These are phyloP conservation scores for Wickerhamomyces queroliae DNA, from an alignment of 805 yeast genomes.

Conservation along the genomic window DNA sequence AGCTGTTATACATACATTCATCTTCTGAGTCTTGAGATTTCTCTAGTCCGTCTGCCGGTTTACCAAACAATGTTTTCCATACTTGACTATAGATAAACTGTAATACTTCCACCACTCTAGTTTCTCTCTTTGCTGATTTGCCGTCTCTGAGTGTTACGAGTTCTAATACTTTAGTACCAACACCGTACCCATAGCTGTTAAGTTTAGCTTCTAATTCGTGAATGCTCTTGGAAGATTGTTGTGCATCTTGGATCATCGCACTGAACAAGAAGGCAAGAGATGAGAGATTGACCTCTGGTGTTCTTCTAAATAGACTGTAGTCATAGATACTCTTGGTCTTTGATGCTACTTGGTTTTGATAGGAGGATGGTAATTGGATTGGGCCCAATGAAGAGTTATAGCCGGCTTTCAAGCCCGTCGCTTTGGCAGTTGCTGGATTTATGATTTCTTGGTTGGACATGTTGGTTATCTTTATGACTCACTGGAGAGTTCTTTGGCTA, in stretches of 20 bases:
- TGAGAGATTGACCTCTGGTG: conserved; percentile 61
- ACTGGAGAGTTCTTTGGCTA: no score
- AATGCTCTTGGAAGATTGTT: conserved; percentile 56
- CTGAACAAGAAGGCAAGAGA: conserved; percentile 64
- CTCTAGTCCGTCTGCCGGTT: conserved; percentile 68
- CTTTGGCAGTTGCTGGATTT: conserved; percentile 18
- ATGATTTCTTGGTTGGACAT: conserved; percentile 15
- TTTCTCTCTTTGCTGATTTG: conserved; percentile 58
- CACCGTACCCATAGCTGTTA: conserved; percentile 69
- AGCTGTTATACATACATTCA: conserved; percentile 40
- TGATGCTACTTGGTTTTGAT: conserved; percentile 10
- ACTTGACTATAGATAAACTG: conserved; percentile 68
- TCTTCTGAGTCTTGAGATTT: conserved; percentile 62
- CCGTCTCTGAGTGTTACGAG: conserved; percentile 66
- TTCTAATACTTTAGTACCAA: conserved; percentile 70
- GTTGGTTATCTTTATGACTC: background rate
- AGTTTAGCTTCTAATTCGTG: conserved; percentile 59
- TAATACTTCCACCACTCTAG: conserved; percentile 56
- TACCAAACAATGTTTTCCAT: conserved; percentile 73
- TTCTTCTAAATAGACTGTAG: conserved; percentile 57
- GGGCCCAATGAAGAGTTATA: conserved; percentile 25
- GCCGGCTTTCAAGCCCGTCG: conserved; percentile 14
- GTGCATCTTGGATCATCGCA: conserved; percentile 64
- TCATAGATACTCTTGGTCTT: conserved; percentile 46
- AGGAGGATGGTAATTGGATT: conserved; percentile 21